phyloP scores from a whole-genome alignment of 805 yeast genomes.

The Wickerhamomyces alni region DNA sequence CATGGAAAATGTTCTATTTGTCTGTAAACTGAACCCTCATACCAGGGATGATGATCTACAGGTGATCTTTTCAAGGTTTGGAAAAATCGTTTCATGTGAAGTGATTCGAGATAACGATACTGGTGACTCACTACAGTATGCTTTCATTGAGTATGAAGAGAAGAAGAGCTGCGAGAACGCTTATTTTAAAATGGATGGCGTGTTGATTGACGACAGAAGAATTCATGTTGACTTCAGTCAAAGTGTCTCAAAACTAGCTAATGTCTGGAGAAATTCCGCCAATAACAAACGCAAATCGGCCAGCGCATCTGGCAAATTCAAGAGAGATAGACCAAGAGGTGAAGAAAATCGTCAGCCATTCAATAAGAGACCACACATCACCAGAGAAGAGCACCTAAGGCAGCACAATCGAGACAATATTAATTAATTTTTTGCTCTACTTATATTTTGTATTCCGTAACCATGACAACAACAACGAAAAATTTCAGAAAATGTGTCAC shows the following conservation, averaged over 20 bases:
- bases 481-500: too few species aligned
- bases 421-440: too few species aligned
- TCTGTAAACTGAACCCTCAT: constrained; percentile 57
- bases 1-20: constrained; percentile 53
- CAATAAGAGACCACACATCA: too few species aligned
- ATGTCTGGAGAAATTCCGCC: constrained; percentile 18
- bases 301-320: background rate
- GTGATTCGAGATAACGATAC: constrained; percentile 43
- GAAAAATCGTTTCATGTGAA: constrained; percentile 45
- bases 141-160: constrained; percentile 51
- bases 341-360: too few species aligned
- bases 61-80: constrained; percentile 57
- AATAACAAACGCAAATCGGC: constrained; percentile 5
- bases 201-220: constrained; percentile 56
- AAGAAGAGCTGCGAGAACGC: constrained; percentile 54
- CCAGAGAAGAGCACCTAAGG: too few species aligned
- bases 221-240: constrained; percentile 68
- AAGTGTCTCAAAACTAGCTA: constrained; percentile 31
- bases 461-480: too few species aligned
- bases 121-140: constrained; percentile 51
- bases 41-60: constrained; percentile 53
- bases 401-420: too few species aligned
- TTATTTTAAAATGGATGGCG: constrained; percentile 54
- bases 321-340: too few species aligned
- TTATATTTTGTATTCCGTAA: too few species aligned